Conservation (phyloP, 768 basidiomycete species). For the Exidia glandulosa region DNA sequence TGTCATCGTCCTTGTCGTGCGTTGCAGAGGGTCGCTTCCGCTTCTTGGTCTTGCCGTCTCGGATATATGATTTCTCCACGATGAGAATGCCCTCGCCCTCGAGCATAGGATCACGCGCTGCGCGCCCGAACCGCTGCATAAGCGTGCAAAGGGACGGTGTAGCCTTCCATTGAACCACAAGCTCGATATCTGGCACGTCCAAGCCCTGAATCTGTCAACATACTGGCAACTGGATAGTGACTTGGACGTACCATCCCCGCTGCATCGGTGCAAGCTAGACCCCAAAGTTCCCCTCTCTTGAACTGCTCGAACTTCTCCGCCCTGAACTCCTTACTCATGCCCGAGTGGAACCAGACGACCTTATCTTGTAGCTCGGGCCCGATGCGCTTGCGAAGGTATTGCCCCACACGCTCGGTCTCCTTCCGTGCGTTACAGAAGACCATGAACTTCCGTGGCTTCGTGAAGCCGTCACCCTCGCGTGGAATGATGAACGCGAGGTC, state of each 20-base stretch:
- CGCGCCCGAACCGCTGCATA: constrained; percentile 26
- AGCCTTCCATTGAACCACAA: constrained; percentile 25
- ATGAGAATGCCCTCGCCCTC: constrained; percentile 8
- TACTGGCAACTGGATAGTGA: neutral
- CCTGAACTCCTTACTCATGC: constrained; percentile 14
- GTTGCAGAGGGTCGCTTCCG: neutral
- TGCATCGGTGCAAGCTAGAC: constrained; percentile 19
- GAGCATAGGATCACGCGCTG: constrained; percentile 8
- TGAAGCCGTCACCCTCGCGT: neutral
- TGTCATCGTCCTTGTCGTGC: neutral
- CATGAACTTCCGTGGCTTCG: constrained; percentile 11
- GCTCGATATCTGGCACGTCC: constrained; percentile 21
- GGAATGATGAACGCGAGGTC: constrained; percentile 18
- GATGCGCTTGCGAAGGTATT: constrained; percentile 7
- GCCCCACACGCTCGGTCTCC: constrained; percentile 6
- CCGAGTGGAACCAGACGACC: constrained; percentile 17
- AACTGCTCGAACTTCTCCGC: constrained; percentile 2
- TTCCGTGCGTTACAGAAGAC: constrained; percentile 19
- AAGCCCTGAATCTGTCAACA: constrained; percentile 20
- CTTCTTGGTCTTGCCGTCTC: constrained; percentile 5
- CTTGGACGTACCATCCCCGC: constrained; percentile 25
- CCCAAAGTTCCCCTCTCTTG: constrained; percentile 13
- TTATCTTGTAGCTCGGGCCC: constrained; percentile 2
- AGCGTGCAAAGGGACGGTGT: constrained; percentile 16
- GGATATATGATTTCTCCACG: constrained; percentile 8